Evolutionary conservation across 306 rosid genomes (phyloP), one percentile per base, ranked within the genome.

Genomic region (Rosa chinensis): DNA sequence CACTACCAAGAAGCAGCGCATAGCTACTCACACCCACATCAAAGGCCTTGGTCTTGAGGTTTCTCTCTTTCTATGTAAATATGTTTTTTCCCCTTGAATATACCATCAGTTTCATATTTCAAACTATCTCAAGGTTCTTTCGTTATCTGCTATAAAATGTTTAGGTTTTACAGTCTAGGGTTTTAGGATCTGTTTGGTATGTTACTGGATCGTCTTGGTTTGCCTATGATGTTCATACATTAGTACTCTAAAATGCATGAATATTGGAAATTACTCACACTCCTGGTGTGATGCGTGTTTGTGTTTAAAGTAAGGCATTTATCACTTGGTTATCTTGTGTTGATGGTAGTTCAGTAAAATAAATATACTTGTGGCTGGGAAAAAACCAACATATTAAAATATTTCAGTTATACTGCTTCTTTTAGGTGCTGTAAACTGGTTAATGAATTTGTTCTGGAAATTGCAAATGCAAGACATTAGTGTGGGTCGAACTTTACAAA

Each of bases 31-130:
- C 66, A 88, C 91, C 61, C 91, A 94, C 84, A 94, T 94, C 70
- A 94, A 90, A 88, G 98, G 97, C 83, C 87, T 94, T 37, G 98
- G 98, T 70, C 98, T 94, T 42, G 97, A 94, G 96, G 98, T 91
- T 59, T 85, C 14, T 47, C 62, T 56, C 44, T 74, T 18, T 32
- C 35, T 73, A 25, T 50, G 45, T 49, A 61, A 10, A 42, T 68
- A 23, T 42, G 20, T 39, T 78, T 43, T 48, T 43, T 4, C 3
- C 14, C 10, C 32, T 52, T 37, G 21, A n/a, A 39, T 9, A n/a
- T 58, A 40, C 12, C 10, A 11, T 66, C 20, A 17, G 21, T 17
- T 16, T 6, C 7, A 6, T 20, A 53, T 37, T 73, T 53, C 52
- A 1, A 55, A 74, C 52, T 35, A 4, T 73, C 40, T 74, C 47